Percentiles rank a stretch among this genome's conserved stretches.
Evolutionary conservation across 768 basidiomycete species (phyloP).

Genomic region (Holtermannia corniformis): DNA sequence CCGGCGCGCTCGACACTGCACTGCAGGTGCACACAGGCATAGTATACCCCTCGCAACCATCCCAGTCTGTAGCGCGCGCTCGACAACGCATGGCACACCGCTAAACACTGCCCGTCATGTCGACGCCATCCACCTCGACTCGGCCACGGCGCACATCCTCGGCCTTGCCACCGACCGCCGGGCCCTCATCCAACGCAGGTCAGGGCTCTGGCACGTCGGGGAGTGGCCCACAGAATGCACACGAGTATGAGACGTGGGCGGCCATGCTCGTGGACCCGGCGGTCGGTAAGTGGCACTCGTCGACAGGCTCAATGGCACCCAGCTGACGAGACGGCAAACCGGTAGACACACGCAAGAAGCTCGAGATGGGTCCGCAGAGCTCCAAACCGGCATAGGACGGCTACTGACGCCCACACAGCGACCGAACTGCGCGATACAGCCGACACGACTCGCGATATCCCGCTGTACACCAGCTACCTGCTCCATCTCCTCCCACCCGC

Average conservation of each 20-base stretch:
- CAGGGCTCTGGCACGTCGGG: neutral
- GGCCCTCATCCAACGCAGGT: neutral
- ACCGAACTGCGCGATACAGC: conserved; percentile 38
- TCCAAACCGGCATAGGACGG: no score
- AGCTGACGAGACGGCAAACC: neutral
- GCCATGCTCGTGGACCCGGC: neutral
- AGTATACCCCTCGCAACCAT: no score
- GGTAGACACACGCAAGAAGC: conserved; percentile 13
- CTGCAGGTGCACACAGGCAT: no score
- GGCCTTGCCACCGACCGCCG: neutral
- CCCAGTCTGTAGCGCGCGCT: no score
- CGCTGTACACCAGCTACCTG: conserved; percentile 34
- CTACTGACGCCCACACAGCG: no score
- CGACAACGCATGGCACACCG: no score
- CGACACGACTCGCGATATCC: conserved; percentile 32
- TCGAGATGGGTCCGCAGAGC: conserved; percentile 14
- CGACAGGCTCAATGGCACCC: neutral
- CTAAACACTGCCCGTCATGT: no score
- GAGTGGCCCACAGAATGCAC: neutral
- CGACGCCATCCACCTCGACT: neutral
- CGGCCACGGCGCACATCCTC: neutral
- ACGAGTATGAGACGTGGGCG: neutral
- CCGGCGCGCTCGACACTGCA: no score
- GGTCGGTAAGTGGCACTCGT: neutral
- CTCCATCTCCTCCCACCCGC: conserved; percentile 16